Evolutionary conservation across 257 asterid genomes (phyloP).

Genomic region (Rubia yunnanensis): DNA sequence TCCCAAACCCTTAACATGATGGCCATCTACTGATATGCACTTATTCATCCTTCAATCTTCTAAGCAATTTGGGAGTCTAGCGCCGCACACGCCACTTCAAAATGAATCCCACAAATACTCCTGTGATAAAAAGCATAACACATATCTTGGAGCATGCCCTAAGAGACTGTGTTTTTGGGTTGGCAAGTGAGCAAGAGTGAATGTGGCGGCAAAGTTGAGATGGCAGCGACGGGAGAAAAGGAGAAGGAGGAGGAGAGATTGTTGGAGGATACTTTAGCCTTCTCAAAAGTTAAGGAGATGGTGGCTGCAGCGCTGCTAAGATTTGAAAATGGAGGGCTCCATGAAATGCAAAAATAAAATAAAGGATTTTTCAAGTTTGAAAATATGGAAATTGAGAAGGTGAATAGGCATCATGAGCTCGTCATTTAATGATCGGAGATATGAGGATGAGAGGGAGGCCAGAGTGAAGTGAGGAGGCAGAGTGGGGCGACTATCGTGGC

Average conservation of each 20-base stretch:
- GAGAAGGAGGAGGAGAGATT: conserved; percentile 16
- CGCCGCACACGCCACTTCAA: conserved; percentile 65
- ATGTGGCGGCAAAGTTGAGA: conserved; percentile 30
- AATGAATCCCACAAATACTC: conserved; percentile 64
- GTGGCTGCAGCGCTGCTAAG: conserved; percentile 26
- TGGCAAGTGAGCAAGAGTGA: conserved; percentile 38
- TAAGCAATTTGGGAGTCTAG: conserved; percentile 62
- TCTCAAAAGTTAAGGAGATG: conserved; percentile 40
- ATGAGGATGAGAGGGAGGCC: too few relatives aligned
- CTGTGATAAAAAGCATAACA: conserved; percentile 67
- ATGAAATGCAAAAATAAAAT: too few relatives aligned
- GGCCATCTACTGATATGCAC: not conserved
- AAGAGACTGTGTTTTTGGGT: conserved; percentile 44
- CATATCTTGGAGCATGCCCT: conserved; percentile 82
- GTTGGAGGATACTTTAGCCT: conserved; percentile 26
- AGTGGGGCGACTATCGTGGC: too few relatives aligned
- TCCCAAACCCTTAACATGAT: too few relatives aligned
- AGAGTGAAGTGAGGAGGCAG: too few relatives aligned
- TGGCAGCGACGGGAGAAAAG: conserved; percentile 26
- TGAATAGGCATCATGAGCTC: too few relatives aligned
- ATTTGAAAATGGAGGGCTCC: too few relatives aligned
- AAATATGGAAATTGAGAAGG: too few relatives aligned
- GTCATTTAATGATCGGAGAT: too few relatives aligned
- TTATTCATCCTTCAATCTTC: conserved; percentile 56
- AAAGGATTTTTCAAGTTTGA: too few relatives aligned